A percentile compares a stretch with the other conserved stretches of the same genome.
These are phyloP conservation scores for Colletotrichum paranaense DNA, from an alignment of 2,329 filamentous ascomycete genomes.

Conservation along the genomic window DNA sequence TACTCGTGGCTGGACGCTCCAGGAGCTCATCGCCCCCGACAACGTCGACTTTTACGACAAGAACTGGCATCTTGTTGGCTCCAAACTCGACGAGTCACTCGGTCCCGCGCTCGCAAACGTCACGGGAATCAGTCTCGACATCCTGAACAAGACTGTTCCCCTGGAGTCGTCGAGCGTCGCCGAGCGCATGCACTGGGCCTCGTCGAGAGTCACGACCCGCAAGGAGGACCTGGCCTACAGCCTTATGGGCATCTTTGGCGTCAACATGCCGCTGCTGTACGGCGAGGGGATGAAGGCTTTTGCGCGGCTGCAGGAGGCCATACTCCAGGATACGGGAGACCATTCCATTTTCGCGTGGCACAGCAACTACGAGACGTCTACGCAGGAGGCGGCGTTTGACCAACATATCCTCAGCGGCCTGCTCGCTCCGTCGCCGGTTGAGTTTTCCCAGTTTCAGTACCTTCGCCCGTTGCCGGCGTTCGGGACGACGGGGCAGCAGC, in stretches of 20 bases:
- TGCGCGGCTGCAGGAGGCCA: constrained; percentile 39
- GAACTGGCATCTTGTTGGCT: constrained; percentile 36
- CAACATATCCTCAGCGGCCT: background rate
- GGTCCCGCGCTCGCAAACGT: constrained; percentile 38
- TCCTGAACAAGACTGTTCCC: constrained; percentile 29
- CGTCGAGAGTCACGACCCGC: constrained; percentile 38
- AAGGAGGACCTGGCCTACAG: constrained; percentile 42
- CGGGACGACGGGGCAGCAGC: constrained; percentile 1
- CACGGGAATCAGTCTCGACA: constrained; percentile 41
- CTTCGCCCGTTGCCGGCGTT: background rate
- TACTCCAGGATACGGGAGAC: constrained; percentile 36
- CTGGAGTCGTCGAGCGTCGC: constrained; percentile 40
- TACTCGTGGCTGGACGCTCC: constrained; percentile 33
- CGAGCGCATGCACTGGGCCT: constrained; percentile 43
- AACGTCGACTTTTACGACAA: constrained; percentile 22
- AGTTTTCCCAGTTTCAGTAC: background rate
- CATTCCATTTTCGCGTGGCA: constrained; percentile 12
- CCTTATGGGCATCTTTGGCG: constrained; percentile 42
- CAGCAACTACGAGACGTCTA: background rate
- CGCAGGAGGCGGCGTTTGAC: background rate
- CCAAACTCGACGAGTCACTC: constrained; percentile 27
- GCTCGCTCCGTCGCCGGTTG: background rate
- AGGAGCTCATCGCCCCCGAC: constrained; percentile 31
- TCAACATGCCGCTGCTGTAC: constrained; percentile 43
- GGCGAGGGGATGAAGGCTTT: constrained; percentile 42